Percentiles rank a stretch among this genome's conserved stretches.
These are phyloP conservation scores for Asclepias syriaca DNA, from an alignment of 257 asterid genomes.

Conservation along the genomic window DNA sequence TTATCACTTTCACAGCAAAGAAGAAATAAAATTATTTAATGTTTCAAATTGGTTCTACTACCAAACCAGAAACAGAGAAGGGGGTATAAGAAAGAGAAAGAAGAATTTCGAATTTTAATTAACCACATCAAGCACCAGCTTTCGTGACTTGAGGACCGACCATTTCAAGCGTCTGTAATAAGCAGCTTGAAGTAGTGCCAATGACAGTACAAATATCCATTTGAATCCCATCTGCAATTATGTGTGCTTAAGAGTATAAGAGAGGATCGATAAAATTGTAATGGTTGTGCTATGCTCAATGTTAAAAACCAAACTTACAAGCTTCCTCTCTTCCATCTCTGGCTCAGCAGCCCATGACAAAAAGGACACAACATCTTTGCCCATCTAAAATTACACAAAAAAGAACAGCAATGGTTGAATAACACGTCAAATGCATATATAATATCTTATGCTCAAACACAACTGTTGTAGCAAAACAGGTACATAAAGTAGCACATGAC, in stretches of 20 bases:
- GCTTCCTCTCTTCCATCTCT: conserved; percentile 85
- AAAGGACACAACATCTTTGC: conserved; percentile 66
- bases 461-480: too few species aligned
- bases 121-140: conserved; percentile 73
- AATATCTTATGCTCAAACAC: not conserved
- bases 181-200: conserved; percentile 79
- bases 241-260: too few species aligned
- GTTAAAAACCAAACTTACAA: conserved; percentile 32
- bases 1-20: too few species aligned
- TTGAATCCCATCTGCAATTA: conserved; percentile 71
- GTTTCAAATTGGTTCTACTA: conserved; percentile 6
- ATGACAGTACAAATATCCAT: conserved; percentile 71
- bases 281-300: not conserved
- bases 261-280: not conserved
- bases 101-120: conserved; percentile 29
- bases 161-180: conserved; percentile 71
- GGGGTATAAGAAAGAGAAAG: too few species aligned
- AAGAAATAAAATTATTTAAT: conserved; percentile 9
- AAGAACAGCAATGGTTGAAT: not conserved
- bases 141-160: conserved; percentile 72
- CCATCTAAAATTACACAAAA: conserved; percentile 48
- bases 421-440: not conserved
- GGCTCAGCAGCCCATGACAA: conserved; percentile 86
- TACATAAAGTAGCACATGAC: not conserved
- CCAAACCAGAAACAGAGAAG: not conserved